Percentiles rank a stretch among this genome's conserved stretches.
Conservation (phyloP, 306 rosid genomes). For the Begonia loranthoides region DNA sequence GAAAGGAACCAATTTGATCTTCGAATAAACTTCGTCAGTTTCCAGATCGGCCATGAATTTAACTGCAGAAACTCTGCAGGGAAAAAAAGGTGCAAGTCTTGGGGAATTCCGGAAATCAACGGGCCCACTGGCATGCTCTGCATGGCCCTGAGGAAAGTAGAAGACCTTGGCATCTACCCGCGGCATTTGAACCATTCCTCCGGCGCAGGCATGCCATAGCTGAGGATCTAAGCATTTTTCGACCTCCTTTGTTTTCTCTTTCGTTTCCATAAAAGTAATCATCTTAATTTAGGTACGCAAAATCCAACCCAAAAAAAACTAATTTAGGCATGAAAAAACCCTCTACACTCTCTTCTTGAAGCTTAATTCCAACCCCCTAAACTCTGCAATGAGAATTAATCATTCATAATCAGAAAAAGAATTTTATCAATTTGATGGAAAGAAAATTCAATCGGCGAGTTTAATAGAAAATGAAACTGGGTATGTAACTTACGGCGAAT, state of each 20-base stretch:
- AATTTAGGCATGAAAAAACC: background rate
- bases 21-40: conserved; percentile 73
- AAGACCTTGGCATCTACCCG: conserved; percentile 45
- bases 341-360: background rate
- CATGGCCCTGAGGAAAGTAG: conserved; percentile 33
- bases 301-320: background rate
- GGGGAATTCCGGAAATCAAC: conserved; percentile 50
- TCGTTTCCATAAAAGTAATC: conserved; percentile 83
- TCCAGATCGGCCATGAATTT: conserved; percentile 83
- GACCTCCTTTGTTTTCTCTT: conserved; percentile 51
- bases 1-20: conserved; percentile 45
- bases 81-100: conserved; percentile 39
- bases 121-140: conserved; percentile 66
- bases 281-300: conserved; percentile 20
- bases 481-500: background rate
- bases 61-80: conserved; percentile 48
- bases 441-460: background rate
- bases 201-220: conserved; percentile 97
- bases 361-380: conserved; percentile 14
- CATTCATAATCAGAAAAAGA: conserved; percentile 1
- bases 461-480: background rate
- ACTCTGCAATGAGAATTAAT: conserved; percentile 13
- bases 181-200: conserved; percentile 99
- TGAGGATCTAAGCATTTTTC: conserved; percentile 75
- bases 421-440: background rate